phyloP scores from a whole-genome alignment of 148 eudicot species.

The Hydrangea macrophylla region DNA sequence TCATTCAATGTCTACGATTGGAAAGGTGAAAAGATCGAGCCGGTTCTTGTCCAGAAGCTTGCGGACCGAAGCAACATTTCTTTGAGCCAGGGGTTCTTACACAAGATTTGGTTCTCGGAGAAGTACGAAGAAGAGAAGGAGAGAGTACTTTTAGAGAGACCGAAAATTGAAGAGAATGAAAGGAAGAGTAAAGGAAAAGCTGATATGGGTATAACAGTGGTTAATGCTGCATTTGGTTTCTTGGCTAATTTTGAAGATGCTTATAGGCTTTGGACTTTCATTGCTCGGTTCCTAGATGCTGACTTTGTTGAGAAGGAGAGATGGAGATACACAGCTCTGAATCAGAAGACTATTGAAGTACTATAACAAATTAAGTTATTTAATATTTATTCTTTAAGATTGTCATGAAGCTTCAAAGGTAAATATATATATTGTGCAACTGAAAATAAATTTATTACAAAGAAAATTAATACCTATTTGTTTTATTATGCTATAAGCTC shows the following conservation, averaged over 20 bases:
- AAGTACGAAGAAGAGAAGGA: conserved; percentile 50
- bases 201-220: conserved; percentile 42
- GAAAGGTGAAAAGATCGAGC: conserved; percentile 88
- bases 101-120: conserved; percentile 65
- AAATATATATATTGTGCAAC: no score
- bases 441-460: no score
- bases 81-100: conserved; percentile 54
- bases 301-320: conserved; percentile 97
- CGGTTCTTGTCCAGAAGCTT: conserved; percentile 82
- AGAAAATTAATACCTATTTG: no score
- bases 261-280: conserved; percentile 81
- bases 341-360: conserved; percentile 60
- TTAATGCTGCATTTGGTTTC: conserved; percentile 75
- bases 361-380: no score
- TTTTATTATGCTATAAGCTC: no score
- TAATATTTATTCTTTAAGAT: no score
- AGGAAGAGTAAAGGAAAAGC: conserved; percentile 28
- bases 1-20: conserved; percentile 88
- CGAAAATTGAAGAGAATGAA: conserved; percentile 40
- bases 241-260: conserved; percentile 83
- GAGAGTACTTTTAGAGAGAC: conserved; percentile 37
- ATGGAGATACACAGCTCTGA: conserved; percentile 86
- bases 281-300: conserved; percentile 92
- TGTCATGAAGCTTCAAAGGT: no score
- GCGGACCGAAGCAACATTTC: conserved; percentile 86